Conservation (phyloP, 164 flowering plant genomes). For the Vitis rupestris region DNA sequence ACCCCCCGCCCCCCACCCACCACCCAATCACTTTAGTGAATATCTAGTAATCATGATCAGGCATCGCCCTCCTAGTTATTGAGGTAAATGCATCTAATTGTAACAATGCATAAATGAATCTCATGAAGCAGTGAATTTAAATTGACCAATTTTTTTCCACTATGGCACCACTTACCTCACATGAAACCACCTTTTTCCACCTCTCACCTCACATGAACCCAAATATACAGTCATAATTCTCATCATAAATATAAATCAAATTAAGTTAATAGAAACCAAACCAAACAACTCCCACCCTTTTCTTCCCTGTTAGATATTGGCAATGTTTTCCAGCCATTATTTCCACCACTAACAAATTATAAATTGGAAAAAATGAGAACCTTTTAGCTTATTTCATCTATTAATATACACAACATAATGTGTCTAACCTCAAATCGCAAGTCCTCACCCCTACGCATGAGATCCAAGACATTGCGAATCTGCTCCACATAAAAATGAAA, state of each 20-base stretch:
- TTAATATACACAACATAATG: not conserved
- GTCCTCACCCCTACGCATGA: constrained; percentile 76
- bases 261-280: too few relatives aligned
- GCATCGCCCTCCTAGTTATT: not conserved
- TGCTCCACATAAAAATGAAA: constrained; percentile 29
- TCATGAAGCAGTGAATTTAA: not conserved
- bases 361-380: not conserved
- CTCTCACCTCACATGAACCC: too few relatives aligned
- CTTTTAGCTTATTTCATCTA: not conserved
- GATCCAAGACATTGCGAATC: constrained; percentile 81
- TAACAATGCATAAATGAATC: not conserved
- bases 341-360: not conserved
- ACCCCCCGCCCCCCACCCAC: not conserved
- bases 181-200: too few relatives aligned
- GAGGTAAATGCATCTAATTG: not conserved
- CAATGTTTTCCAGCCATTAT: not conserved
- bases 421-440: constrained; percentile 77
- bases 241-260: too few relatives aligned
- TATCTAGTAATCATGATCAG: not conserved
- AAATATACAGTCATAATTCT: too few relatives aligned
- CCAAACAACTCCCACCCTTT: too few relatives aligned
- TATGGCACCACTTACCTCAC: too few relatives aligned
- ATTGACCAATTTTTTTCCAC: too few relatives aligned
- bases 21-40: not conserved
- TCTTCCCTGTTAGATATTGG: not conserved